Conservation (phyloP, 2,329 filamentous ascomycete genomes). For the Graphiopsis chlorocephala region DNA sequence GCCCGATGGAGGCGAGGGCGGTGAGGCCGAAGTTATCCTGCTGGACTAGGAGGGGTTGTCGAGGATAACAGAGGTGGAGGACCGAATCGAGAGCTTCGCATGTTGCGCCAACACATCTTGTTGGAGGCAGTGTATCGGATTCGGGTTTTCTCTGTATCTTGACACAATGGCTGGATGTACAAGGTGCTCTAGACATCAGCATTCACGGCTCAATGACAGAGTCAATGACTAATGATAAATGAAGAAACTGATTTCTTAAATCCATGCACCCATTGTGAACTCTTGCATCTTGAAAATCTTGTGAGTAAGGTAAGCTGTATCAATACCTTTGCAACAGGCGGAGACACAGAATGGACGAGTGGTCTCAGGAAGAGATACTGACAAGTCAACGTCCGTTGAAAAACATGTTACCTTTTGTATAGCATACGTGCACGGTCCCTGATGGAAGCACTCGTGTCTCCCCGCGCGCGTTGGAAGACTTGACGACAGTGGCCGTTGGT, state of each 20-base stretch:
- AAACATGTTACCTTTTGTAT: background rate
- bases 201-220: background rate
- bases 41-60: background rate
- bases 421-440: background rate
- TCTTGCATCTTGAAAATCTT: background rate
- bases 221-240: background rate
- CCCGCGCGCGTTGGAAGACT: constrained; percentile 1
- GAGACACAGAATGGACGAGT: too few species aligned
- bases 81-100: background rate
- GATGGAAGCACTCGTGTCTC: background rate
- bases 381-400: background rate
- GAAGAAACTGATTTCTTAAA: background rate
- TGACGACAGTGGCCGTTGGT: constrained; percentile 3
- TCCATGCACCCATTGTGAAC: background rate
- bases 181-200: background rate
- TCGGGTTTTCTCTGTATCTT: background rate
- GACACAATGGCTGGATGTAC: background rate
- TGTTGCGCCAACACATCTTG: background rate
- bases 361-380: background rate
- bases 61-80: background rate
- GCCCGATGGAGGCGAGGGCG: background rate
- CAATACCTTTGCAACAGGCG: background rate
- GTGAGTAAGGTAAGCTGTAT: background rate
- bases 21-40: background rate
- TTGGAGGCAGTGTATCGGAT: background rate